Evolutionary conservation across 176 grass and related monocot genomes (phyloP), one percentile per base, ranked within the genome.

Genomic region (Avena sativa): DNA sequence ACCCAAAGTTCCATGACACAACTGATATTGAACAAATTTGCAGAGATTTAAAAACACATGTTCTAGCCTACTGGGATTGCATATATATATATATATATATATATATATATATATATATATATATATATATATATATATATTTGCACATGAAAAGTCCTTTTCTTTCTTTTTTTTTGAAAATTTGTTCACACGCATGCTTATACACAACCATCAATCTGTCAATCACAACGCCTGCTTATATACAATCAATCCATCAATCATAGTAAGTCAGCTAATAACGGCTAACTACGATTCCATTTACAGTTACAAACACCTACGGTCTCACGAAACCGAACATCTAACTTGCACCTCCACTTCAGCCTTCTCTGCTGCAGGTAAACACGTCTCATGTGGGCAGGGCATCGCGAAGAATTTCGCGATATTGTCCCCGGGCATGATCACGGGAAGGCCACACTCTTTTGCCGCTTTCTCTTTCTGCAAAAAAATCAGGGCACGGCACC

Each of bases 351-450:
- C 55, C 4, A 48, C 62, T 53, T 85, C 63, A 2, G n/a, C 4
- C 55, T 78, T 63, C 43, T 70, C 69, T 9, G 71, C 82, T 34
- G 80, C 71, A 28, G 78, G 71, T 56, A 85, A 55, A 63, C 62
- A 58, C 21, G 4, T 8, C 82, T 88, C 86, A 19, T 82, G 86
- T 15, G 96, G 93, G 59, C 91, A 95, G 72, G 96, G 96, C 90
- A 87, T 90, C 3, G 96, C 96, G 16, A 95, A 92, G 91, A 98
- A 98, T 14, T 81, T 98, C 2, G 96, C 91, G 46, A 98, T 66
- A 28, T 79, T 78, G 80, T 98, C 96, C 15, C 96, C 96, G 19
- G 96, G 93, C 96, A 98, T 98, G 65, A 98, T 93, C 12, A 98
- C 93, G 5, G 96, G 93, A 49, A 95, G 20, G 23, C 93, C 93